Evolutionary conservation across 139 green algal genomes (phyloP).

Genomic region (Chlamydomonas sphaeroides): DNA sequence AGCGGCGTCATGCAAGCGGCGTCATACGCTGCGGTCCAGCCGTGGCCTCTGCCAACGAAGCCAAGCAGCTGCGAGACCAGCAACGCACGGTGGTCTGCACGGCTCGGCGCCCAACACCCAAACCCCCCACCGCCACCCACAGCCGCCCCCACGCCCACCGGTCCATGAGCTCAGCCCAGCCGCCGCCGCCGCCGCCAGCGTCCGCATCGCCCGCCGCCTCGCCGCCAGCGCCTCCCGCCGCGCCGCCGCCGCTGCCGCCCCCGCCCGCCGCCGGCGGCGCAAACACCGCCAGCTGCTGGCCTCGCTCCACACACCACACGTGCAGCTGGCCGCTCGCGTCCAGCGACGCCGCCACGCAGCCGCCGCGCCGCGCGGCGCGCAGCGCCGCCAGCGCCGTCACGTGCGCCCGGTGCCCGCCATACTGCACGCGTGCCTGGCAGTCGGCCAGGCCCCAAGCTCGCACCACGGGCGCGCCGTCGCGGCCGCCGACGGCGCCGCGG

Average conservation of each 20-base stretch:
- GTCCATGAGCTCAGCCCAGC: conserved; percentile 6
- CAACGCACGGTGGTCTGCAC: no score
- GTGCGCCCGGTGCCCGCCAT: conserved; percentile 11
- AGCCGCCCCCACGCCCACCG: no score
- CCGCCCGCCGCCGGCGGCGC: background rate
- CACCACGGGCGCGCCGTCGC: conserved; percentile 2
- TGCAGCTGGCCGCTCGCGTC: conserved; percentile 30
- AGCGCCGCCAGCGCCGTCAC: background rate
- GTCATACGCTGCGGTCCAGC: no score
- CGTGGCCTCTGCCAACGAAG: no score
- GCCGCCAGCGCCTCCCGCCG: no score
- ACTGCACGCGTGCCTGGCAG: conserved; percentile 33
- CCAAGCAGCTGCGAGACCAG: no score
- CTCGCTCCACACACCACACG: conserved; percentile 11
- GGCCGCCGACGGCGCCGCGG: background rate
- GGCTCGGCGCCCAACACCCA: no score
- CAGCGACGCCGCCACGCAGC: conserved; percentile 19
- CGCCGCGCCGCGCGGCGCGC: conserved; percentile 5
- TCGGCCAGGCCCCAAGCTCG: conserved; percentile 15
- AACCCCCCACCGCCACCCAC: no score
- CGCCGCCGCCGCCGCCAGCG: background rate
- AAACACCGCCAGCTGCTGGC: conserved; percentile 12
- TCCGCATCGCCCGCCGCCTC: background rate
- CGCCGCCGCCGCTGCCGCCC: background rate
- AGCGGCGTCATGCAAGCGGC: no score